A percentile compares a stretch with the other conserved stretches of the same genome.
phyloP scores from a whole-genome alignment of 352 stramenopile genomes.

The Globisporangium lucens region DNA sequence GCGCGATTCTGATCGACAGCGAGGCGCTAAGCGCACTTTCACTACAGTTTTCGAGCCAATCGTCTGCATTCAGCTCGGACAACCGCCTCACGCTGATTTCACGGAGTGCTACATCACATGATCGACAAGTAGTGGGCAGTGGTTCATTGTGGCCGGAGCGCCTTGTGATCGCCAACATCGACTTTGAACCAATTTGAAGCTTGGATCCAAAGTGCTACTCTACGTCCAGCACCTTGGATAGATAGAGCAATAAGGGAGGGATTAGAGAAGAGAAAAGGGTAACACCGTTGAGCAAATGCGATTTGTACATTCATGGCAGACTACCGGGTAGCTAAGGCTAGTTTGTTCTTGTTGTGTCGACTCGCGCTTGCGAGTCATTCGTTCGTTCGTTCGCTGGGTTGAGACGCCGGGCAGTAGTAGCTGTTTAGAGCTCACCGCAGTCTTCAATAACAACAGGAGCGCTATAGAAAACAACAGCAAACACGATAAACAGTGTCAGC shows the following conservation, averaged over 20 bases:
- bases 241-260: not conserved
- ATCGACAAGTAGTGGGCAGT: not conserved
- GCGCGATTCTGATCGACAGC: conserved; percentile 20
- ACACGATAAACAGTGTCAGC: no score
- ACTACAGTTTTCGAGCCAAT: not conserved
- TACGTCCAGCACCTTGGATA: not conserved
- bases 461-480: conserved; percentile 18
- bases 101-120: not conserved
- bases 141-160: not conserved
- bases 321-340: not conserved
- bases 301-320: not conserved
- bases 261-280: no score
- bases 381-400: not conserved
- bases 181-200: not conserved
- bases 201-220: not conserved
- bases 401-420: not conserved
- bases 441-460: conserved; percentile 93
- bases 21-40: not conserved
- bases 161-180: not conserved
- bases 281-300: not conserved
- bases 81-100: conserved; percentile 6
- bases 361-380: not conserved
- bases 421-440: conserved; percentile 90
- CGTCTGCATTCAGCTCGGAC: not conserved
- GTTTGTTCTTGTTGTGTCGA: not conserved